Evolutionary conservation across 2,329 filamentous ascomycete genomes (phyloP).

Genomic region (Colletotrichum acutatum): DNA sequence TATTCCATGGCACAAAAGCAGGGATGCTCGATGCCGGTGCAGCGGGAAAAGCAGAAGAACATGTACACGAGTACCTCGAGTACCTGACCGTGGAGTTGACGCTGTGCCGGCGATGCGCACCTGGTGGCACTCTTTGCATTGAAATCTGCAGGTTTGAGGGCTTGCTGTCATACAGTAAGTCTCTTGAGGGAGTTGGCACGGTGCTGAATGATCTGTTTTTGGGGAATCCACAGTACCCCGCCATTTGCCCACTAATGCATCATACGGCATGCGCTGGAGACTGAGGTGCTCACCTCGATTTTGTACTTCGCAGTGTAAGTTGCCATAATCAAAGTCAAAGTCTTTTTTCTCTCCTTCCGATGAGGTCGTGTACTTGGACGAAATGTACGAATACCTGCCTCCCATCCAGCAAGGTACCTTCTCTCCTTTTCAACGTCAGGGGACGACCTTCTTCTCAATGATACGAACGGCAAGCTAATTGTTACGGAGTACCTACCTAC

Average conservation of each 20-base stretch:
- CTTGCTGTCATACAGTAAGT: slow-evolving; percentile 27
- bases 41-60: slow-evolving; percentile 5
- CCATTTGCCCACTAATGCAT: slow-evolving; percentile 34
- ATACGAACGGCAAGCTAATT: neutral
- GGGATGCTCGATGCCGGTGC: slow-evolving; percentile 34
- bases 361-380: neutral
- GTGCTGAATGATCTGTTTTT: neutral
- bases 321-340: neutral
- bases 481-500: no score
- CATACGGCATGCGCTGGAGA: slow-evolving; percentile 20
- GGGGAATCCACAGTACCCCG: slow-evolving; percentile 29
- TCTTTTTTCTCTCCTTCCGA: neutral
- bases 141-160: neutral
- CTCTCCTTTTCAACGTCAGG: slow-evolving; percentile 12
- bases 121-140: neutral
- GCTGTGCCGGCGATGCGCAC: neutral
- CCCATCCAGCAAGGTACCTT: no score
- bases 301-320: no score
- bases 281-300: neutral
- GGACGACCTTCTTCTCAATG: slow-evolving; percentile 24
- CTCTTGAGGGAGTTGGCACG: neutral
- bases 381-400: slow-evolving; percentile 1
- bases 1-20: slow-evolving; percentile 24
- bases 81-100: slow-evolving; percentile 6
- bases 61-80: slow-evolving; percentile 7